Percentiles rank a stretch among this genome's conserved stretches.
phyloP scores from a whole-genome alignment of 257 asterid species.

The Rauvolfia tetraphylla region DNA sequence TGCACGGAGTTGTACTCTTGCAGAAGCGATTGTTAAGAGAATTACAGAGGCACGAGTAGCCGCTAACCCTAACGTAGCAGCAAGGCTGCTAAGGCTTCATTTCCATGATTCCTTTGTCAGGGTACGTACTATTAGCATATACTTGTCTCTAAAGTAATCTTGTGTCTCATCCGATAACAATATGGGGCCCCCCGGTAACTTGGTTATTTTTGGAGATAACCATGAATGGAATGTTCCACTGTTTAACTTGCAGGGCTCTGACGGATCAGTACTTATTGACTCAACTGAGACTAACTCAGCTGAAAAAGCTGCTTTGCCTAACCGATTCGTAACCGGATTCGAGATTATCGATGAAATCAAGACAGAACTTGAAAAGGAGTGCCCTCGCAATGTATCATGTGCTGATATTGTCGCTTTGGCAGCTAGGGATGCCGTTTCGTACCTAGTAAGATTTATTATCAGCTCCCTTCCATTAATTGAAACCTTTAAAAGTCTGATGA shows the following conservation, averaged over 20 bases:
- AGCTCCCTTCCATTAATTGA: too few relatives aligned
- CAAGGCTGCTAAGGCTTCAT: slow-evolving; percentile 29
- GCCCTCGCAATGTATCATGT: slow-evolving; percentile 28
- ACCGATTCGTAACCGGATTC: slow-evolving; percentile 21
- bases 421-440: slow-evolving; percentile 30
- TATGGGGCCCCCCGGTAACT: too few relatives aligned
- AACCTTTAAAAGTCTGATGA: neutral
- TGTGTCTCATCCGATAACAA: too few relatives aligned
- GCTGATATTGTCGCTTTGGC: slow-evolving; percentile 33
- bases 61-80: slow-evolving; percentile 13
- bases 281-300: slow-evolving; percentile 7
- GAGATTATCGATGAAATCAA: slow-evolving; percentile 37
- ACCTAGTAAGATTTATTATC: slow-evolving; percentile 3
- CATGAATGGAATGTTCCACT: too few relatives aligned
- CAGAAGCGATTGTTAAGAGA: slow-evolving; percentile 22
- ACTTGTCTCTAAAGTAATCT: too few relatives aligned
- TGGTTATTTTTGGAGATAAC: too few relatives aligned
- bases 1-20: neutral
- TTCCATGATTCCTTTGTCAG: too few relatives aligned
- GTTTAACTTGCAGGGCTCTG: slow-evolving; percentile 28
- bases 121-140: too few relatives aligned
- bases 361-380: slow-evolving; percentile 21
- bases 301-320: slow-evolving; percentile 30
- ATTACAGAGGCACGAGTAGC: slow-evolving; percentile 24
- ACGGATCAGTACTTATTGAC: slow-evolving; percentile 33